phyloP scores from a whole-genome alignment of 805 yeast species.

The Candida michaelii region DNA sequence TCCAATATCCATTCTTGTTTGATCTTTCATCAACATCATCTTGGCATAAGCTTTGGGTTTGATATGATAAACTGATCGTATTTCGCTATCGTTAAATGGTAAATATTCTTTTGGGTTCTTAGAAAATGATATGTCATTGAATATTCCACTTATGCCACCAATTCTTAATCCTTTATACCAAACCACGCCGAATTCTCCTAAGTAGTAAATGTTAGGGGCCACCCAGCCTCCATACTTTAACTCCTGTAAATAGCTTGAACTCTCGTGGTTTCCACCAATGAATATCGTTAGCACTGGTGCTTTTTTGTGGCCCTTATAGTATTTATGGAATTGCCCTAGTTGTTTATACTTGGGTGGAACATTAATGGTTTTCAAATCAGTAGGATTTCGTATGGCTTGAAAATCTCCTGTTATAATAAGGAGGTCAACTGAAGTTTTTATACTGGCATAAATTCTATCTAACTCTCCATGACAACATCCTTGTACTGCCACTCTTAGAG shows the following conservation, averaged over 20 bases:
- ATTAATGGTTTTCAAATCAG: slow-evolving; percentile 68
- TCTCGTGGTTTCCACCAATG: slow-evolving; percentile 95
- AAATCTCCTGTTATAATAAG: slow-evolving; percentile 89
- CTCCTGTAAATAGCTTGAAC: slow-evolving; percentile 73
- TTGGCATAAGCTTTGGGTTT: slow-evolving; percentile 64
- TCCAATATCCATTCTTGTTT: slow-evolving; percentile 48
- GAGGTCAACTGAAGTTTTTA: slow-evolving; percentile 24
- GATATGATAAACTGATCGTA: slow-evolving; percentile 71
- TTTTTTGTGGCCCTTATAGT: slow-evolving; percentile 54
- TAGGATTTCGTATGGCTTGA: slow-evolving; percentile 66
- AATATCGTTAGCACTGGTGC: slow-evolving; percentile 82
- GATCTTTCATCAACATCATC: slow-evolving; percentile 38
- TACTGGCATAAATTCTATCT: slow-evolving; percentile 49
- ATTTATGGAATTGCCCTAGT: slow-evolving; percentile 78
- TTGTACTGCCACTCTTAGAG: slow-evolving; percentile 60
- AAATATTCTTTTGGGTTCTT: slow-evolving; percentile 45
- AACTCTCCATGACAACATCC: slow-evolving; percentile 92
- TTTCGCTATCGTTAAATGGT: slow-evolving; percentile 48
- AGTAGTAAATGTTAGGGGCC: slow-evolving; percentile 79
- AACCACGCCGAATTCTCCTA: slow-evolving; percentile 76
- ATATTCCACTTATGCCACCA: slow-evolving; percentile 85
- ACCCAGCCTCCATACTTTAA: slow-evolving; percentile 90
- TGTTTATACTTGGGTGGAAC: slow-evolving; percentile 76
- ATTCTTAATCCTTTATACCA: slow-evolving; percentile 76
- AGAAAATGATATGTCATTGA: slow-evolving; percentile 42